These are phyloP conservation scores for Podospora tetraspora DNA, from an alignment of 495 filamentous ascomycete species.

Conservation along the genomic window DNA sequence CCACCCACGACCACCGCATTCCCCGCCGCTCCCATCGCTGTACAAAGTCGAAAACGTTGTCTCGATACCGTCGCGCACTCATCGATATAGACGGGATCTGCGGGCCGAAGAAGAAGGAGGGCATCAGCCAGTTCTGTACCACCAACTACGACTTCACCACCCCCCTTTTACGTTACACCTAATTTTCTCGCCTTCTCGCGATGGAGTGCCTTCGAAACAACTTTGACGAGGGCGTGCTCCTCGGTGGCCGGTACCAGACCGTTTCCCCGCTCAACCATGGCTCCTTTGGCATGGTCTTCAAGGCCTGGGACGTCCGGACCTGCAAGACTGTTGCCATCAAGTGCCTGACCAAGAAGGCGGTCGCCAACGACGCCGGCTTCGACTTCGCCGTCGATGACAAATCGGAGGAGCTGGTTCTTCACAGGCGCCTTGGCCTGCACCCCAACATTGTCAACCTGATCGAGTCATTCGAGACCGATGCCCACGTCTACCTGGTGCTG, in stretches of 20 bases:
- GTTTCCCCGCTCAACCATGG: slow-evolving; percentile 95
- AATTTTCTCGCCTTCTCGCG: slow-evolving; percentile 30
- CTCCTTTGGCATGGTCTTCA: slow-evolving; percentile 96
- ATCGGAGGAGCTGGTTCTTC: slow-evolving; percentile 82
- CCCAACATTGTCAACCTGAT: slow-evolving; percentile 92
- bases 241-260: slow-evolving; percentile 83
- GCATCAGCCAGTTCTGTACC: slow-evolving; percentile 32
- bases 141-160: slow-evolving; percentile 24
- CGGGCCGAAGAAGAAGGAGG: slow-evolving; percentile 35
- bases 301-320: slow-evolving; percentile 72
- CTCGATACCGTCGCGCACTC: slow-evolving; percentile 29
- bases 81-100: slow-evolving; percentile 39
- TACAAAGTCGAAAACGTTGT: slow-evolving; percentile 40
- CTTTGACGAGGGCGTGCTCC: slow-evolving; percentile 65
- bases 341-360: slow-evolving; percentile 74
- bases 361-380: slow-evolving; percentile 47
- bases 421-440: slow-evolving; percentile 70
- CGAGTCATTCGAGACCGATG: slow-evolving; percentile 84
- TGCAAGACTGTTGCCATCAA: slow-evolving; percentile 86
- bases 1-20: slow-evolving; percentile 7
- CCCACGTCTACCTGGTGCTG: slow-evolving; percentile 85
- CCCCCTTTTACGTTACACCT: slow-evolving; percentile 21
- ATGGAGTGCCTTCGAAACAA: slow-evolving; percentile 78
- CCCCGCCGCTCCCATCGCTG: slow-evolving; percentile 35
- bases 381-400: slow-evolving; percentile 66